Evolutionary conservation across 495 filamentous ascomycete species (phyloP).

Genomic region (Rhizodiscina lignyota): DNA sequence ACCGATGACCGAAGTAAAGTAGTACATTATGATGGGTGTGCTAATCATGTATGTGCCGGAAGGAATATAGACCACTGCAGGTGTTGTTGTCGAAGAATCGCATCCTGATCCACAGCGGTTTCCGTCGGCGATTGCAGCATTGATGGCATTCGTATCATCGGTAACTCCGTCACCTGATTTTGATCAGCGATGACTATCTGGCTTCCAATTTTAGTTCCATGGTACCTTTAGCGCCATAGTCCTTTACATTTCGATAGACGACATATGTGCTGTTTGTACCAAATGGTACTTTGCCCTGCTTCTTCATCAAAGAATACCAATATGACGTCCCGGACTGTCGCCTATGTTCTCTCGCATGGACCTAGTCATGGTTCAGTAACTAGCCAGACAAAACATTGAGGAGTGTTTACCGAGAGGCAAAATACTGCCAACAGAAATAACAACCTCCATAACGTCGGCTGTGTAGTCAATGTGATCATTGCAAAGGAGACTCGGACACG

Average conservation of each 20-base stretch:
- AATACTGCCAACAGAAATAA: too few species aligned
- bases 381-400: too few species aligned
- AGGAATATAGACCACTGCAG: slow-evolving; percentile 22
- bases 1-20: slow-evolving; percentile 25
- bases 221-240: slow-evolving; percentile 23
- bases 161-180: slow-evolving; percentile 51
- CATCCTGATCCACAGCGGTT: slow-evolving; percentile 59
- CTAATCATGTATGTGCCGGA: slow-evolving; percentile 18
- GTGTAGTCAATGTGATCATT: too few species aligned
- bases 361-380: too few species aligned
- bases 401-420: too few species aligned
- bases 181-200: slow-evolving; percentile 2
- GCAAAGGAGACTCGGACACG: too few species aligned
- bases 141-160: slow-evolving; percentile 84
- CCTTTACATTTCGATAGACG: slow-evolving; percentile 76
- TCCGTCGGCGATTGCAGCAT: slow-evolving; percentile 60
- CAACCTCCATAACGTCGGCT: too few species aligned
- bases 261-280: slow-evolving; percentile 29
- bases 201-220: not conserved
- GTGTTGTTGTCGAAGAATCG: slow-evolving; percentile 59
- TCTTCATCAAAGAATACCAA: slow-evolving; percentile 1
- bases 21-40: slow-evolving; percentile 16
- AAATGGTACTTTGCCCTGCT: slow-evolving; percentile 1
- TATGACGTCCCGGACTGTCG: not conserved
- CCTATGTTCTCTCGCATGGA: too few species aligned